These are phyloP conservation scores for Massarina eburnea DNA, from an alignment of 2,329 filamentous ascomycete genomes.

Conservation along the genomic window DNA sequence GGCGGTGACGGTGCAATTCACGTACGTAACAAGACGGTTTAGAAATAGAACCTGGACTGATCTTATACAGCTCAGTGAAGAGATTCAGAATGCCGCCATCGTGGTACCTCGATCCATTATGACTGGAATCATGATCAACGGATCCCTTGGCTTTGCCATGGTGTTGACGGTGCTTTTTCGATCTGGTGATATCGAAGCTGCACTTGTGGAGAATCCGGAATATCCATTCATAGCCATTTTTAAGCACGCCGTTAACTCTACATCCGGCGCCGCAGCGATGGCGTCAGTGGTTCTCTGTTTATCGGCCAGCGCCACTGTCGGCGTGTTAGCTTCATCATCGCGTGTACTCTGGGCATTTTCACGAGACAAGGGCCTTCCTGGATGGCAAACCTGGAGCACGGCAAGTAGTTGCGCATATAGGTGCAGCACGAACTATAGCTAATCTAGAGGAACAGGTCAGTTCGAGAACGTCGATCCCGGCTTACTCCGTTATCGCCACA, in stretches of 20 bases:
- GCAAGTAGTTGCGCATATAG: conserved; percentile 8
- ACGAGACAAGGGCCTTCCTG: conserved; percentile 45
- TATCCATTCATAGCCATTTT: conserved; percentile 53
- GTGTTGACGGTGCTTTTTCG: conserved; percentile 39
- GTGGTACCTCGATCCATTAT: conserved; percentile 38
- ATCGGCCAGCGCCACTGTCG: conserved; percentile 37
- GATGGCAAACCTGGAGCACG: conserved; percentile 23
- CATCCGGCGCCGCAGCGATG: conserved; percentile 49
- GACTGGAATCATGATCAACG: conserved; percentile 36
- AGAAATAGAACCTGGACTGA: background rate
- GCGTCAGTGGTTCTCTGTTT: conserved; percentile 32
- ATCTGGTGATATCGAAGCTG: conserved; percentile 36
- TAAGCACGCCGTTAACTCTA: conserved; percentile 24
- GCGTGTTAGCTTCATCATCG: conserved; percentile 40
- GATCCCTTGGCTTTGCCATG: conserved; percentile 35
- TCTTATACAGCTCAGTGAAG: conserved; percentile 28
- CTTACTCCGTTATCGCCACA: conserved; percentile 29
- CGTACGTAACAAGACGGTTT: conserved; percentile 15
- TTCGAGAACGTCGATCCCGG: conserved; percentile 32
- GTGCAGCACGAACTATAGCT: too few species aligned
- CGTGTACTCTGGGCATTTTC: conserved; percentile 46
- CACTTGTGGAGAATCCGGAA: conserved; percentile 44
- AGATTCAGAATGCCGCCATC: conserved; percentile 22
- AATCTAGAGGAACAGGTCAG: conserved; percentile 16
- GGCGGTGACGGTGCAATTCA: conserved; percentile 42